Conservation (phyloP, 495 filamentous ascomycete species). For the Neurospora africana region DNA sequence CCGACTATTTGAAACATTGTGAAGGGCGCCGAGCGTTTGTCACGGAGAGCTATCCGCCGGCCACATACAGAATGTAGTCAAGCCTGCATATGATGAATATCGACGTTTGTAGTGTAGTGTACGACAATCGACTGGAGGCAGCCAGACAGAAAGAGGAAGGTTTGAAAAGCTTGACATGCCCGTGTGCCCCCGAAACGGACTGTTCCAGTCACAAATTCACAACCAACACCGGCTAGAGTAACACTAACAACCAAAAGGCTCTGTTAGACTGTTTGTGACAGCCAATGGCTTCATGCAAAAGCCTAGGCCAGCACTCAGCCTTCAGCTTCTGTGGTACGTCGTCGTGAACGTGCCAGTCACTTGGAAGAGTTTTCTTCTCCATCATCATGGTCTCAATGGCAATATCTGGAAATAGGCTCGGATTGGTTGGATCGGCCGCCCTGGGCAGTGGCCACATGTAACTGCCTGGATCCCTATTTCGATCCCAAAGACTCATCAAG, state of each 20-base stretch:
- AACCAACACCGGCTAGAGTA: neutral
- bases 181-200: neutral
- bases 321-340: neutral
- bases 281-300: neutral
- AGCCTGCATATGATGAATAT: neutral
- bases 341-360: neutral
- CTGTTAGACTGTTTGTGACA: neutral
- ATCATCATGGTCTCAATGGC: neutral
- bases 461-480: neutral
- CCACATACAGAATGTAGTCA: neutral
- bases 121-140: neutral
- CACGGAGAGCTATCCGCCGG: neutral
- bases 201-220: neutral
- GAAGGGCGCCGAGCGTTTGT: neutral
- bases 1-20: neutral
- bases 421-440: neutral
- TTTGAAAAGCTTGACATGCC: neutral
- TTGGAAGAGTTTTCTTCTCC: neutral
- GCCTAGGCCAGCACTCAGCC: neutral
- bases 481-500: neutral
- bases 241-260: neutral
- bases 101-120: neutral
- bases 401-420: neutral
- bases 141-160: neutral
- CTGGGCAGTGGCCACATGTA: neutral